Base-by-base conservation (phyloP, 2,329 filamentous ascomycete genomes). In the Botrytis galanthina region DNA sequence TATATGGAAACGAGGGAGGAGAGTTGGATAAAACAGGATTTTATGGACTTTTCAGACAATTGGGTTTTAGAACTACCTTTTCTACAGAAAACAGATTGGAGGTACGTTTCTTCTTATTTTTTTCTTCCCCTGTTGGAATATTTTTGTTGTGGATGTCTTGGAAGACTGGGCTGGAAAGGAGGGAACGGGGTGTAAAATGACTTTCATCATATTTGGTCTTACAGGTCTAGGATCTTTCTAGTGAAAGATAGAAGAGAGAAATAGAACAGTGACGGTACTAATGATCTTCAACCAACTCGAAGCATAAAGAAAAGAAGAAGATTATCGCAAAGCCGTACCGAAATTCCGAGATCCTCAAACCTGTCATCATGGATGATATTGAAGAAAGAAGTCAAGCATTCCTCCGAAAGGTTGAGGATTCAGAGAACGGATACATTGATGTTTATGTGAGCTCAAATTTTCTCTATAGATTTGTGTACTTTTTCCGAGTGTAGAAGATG, bases 241-340 rank as follows among this genome's bases (percentile, higher is more conserved):
- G 48, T 51, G 48, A 51, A n/a, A 16, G 48, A 14, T 16, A n/a
- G 48, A n/a, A 18, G n/a, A 59, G 62, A 35, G 26, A 37, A 44
- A 9, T 26, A 68, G 3, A 54, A n/a, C 32, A 18, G 1, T 39
- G 10, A 72, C 1, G n/a, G 20, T 51, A 39, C 60, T 74, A 60
- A 75, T 39, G 44, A 16, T 18, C 48, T 32, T 18, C 16, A 64
- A 22, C 3, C 29, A 14, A 71, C 32, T 20, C 26, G 4, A 12
- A 91, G 87, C 91, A 93, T 78, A 88, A 87, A 44, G 87, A 86
- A 75, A 86, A 89, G 74, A 91, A 90, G 78, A 85, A 89, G 42
- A 83, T 90, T 66, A 84, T 92, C 62, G 90, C 90, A 1, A 89
- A 92, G 78, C 85, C 89, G 44, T 93, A 93, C 79, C 88, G 90